These are phyloP conservation scores for Naganishia sp. DNA, from an alignment of 1,284 basidiomycete species.

Conservation along the genomic window DNA sequence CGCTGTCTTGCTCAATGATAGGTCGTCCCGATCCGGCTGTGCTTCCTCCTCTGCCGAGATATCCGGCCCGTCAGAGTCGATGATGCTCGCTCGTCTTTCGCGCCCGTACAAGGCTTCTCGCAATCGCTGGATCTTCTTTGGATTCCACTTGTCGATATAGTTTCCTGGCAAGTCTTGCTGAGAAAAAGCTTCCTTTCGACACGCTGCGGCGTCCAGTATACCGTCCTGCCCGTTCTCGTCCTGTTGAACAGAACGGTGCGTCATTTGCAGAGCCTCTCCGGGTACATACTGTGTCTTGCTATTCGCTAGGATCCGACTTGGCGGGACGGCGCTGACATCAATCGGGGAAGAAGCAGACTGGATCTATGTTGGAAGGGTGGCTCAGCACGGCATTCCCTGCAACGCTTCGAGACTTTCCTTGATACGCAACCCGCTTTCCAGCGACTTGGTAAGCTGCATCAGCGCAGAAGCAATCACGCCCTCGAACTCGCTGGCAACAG, in stretches of 20 bases:
- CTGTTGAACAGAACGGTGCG: too few species aligned
- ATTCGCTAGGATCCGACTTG: too few species aligned
- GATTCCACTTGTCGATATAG: background rate
- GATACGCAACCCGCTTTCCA: slow-evolving; percentile 5
- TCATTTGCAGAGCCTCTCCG: too few species aligned
- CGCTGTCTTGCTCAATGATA: too few species aligned
- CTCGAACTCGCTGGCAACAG: slow-evolving; percentile 9
- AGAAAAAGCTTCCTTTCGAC: too few species aligned
- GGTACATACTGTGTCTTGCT: too few species aligned
- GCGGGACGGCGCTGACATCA: too few species aligned
- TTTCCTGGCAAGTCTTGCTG: too few species aligned
- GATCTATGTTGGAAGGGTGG: background rate
- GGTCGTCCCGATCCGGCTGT: background rate
- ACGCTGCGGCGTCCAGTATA: too few species aligned
- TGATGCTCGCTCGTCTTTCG: background rate
- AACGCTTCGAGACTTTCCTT: slow-evolving; percentile 1
- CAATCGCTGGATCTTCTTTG: background rate
- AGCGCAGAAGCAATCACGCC: slow-evolving; percentile 10
- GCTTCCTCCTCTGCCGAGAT: background rate
- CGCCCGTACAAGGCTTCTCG: background rate
- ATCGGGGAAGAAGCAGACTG: background rate
- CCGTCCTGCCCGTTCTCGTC: too few species aligned
- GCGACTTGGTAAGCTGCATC: slow-evolving; percentile 6
- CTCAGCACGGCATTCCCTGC: background rate
- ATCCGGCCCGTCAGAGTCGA: slow-evolving; percentile 1